phyloP scores from a whole-genome alignment of 148 eudicot species.

The Rhododendron simsii region DNA sequence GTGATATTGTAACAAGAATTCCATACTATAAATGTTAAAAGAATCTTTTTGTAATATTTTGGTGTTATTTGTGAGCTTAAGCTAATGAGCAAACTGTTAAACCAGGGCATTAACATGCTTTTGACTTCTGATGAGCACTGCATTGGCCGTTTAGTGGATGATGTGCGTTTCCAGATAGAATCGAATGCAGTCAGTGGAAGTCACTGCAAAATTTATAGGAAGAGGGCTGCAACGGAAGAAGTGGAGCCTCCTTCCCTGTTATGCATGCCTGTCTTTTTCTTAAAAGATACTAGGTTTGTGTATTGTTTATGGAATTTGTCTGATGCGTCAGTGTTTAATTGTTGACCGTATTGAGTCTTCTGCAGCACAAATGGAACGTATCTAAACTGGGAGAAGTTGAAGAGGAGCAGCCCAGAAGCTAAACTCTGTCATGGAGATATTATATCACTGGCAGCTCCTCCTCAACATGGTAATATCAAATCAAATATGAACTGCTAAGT shows the following conservation, averaged over 20 bases:
- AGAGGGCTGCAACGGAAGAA: constrained; percentile 47
- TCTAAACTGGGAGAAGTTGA: constrained; percentile 76
- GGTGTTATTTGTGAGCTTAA: neutral
- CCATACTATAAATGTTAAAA: neutral
- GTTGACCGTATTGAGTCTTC: constrained; percentile 19
- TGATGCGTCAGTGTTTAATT: constrained; percentile 1
- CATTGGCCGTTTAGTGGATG: constrained; percentile 76
- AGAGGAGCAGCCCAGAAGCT: constrained; percentile 61
- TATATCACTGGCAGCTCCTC: constrained; percentile 68
- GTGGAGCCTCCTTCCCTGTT: constrained; percentile 41
- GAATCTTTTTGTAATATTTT: neutral
- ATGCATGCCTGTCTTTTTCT: constrained; percentile 33
- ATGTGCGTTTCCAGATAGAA: constrained; percentile 61
- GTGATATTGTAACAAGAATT: neutral
- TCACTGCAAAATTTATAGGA: constrained; percentile 72
- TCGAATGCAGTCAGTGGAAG: constrained; percentile 72
- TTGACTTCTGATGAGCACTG: constrained; percentile 68
- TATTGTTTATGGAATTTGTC: constrained; percentile 7
- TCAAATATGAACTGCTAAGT: neutral
- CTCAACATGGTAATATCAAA: constrained; percentile 63
- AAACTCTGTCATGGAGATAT: constrained; percentile 83
- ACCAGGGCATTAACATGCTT: constrained; percentile 83
- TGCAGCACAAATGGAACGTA: constrained; percentile 92
- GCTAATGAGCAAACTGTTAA: constrained; percentile 18
- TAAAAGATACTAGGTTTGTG: constrained; percentile 81